phyloP scores from a whole-genome alignment of 352 stramenopile species.

The Saprolegnia parasitica region DNA sequence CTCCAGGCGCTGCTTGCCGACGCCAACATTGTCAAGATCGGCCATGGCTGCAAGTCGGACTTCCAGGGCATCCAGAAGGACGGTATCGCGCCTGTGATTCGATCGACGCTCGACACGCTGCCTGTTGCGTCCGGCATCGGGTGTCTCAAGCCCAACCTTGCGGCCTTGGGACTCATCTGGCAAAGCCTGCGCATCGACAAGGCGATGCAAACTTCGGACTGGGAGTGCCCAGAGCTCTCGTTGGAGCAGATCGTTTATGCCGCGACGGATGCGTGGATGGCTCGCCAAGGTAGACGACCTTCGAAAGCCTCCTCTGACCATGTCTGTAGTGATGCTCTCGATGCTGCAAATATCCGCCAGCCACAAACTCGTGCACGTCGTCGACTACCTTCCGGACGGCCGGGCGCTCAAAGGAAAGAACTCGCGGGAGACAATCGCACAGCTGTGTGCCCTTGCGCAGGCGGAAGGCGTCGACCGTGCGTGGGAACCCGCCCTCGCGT shows the following conservation, averaged over 20 bases:
- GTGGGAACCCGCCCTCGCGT: neutral
- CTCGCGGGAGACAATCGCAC: conserved; percentile 39
- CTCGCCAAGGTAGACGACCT: conserved; percentile 46
- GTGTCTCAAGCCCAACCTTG: conserved; percentile 62
- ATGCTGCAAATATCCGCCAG: conserved; percentile 67
- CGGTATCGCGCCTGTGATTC: conserved; percentile 51
- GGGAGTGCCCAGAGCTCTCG: conserved; percentile 61
- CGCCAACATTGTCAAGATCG: conserved; percentile 59
- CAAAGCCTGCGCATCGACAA: conserved; percentile 63
- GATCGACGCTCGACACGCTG: conserved; percentile 75
- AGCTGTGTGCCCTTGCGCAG: conserved; percentile 30
- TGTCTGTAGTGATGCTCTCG: conserved; percentile 55
- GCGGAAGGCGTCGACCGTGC: neutral
- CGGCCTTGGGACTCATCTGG: conserved; percentile 74
- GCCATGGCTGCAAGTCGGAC: conserved; percentile 34
- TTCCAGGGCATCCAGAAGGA: conserved; percentile 55
- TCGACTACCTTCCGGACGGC: conserved; percentile 45
- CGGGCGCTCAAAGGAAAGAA: conserved; percentile 33
- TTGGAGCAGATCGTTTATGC: conserved; percentile 71
- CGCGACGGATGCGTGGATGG: conserved; percentile 73
- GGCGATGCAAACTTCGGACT: conserved; percentile 84
- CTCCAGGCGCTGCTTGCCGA: conserved; percentile 56
- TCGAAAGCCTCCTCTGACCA: conserved; percentile 18
- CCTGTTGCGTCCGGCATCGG: conserved; percentile 72
- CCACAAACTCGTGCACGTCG: conserved; percentile 55